Conservation (phyloP, 2,329 filamentous ascomycete genomes). For the Cryphonectria nitschkei region DNA sequence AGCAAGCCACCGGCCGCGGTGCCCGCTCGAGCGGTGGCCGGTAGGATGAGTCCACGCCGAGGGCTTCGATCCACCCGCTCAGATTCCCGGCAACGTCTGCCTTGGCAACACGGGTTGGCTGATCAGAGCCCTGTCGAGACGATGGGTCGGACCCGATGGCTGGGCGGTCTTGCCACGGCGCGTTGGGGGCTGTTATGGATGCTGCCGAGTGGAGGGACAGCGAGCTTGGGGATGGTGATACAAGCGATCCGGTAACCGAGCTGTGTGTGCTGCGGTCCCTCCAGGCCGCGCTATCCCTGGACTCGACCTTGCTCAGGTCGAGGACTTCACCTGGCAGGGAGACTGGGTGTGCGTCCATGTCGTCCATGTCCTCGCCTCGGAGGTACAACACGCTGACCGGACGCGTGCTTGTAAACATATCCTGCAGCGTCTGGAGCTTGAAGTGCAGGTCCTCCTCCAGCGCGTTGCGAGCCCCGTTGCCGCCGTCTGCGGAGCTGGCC, state of each 20-base stretch:
- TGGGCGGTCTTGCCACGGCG: slow-evolving; percentile 62
- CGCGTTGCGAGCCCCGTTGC: slow-evolving; percentile 48
- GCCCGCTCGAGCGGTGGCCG: slow-evolving; percentile 74
- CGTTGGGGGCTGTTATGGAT: slow-evolving; percentile 45
- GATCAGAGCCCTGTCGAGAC: slow-evolving; percentile 51
- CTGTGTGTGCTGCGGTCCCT: slow-evolving; percentile 56
- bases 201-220: slow-evolving; percentile 63
- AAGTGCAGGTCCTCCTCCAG: slow-evolving; percentile 77
- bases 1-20: slow-evolving; percentile 80
- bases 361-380: slow-evolving; percentile 75
- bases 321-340: slow-evolving; percentile 69
- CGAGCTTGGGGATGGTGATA: slow-evolving; percentile 69
- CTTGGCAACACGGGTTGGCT: slow-evolving; percentile 56
- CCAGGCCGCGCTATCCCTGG: slow-evolving; percentile 55
- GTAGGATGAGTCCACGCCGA: slow-evolving; percentile 88
- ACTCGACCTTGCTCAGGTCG: slow-evolving; percentile 59
- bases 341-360: slow-evolving; percentile 79
- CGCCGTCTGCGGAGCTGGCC: slow-evolving; percentile 60
- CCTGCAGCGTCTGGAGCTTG: slow-evolving; percentile 77
- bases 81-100: slow-evolving; percentile 67
- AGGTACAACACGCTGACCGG: slow-evolving; percentile 79
- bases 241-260: slow-evolving; percentile 64
- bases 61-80: slow-evolving; percentile 84
- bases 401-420: slow-evolving; percentile 86
- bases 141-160: slow-evolving; percentile 50